Evolutionary conservation across 352 stramenopile genomes (phyloP).

Genomic region (Phytopythium chamaehyphon): DNA sequence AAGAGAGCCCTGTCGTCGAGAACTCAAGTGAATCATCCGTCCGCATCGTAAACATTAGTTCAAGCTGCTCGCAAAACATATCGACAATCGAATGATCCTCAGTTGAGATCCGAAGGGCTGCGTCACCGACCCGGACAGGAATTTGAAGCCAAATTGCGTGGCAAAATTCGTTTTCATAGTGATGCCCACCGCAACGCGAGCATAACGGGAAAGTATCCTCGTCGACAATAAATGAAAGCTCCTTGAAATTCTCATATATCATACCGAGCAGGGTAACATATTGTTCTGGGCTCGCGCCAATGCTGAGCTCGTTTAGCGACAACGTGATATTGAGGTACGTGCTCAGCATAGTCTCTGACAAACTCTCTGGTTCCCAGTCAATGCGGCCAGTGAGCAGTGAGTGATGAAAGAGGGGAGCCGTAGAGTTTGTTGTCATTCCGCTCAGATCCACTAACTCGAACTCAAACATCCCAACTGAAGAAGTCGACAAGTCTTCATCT

Average conservation of each 20-base stretch:
- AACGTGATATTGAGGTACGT: slow-evolving; percentile 66
- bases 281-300: slow-evolving; percentile 53
- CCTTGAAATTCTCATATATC: slow-evolving; percentile 87
- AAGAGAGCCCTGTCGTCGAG: slow-evolving; percentile 46
- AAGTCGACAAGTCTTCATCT: slow-evolving; percentile 55
- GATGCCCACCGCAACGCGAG: slow-evolving; percentile 51
- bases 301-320: slow-evolving; percentile 74
- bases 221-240: slow-evolving; percentile 64
- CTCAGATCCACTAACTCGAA: slow-evolving; percentile 85
- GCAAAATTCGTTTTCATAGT: slow-evolving; percentile 59
- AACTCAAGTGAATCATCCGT: slow-evolving; percentile 83
- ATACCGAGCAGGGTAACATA: slow-evolving; percentile 73
- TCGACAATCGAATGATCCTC: slow-evolving; percentile 54
- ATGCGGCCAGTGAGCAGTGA: slow-evolving; percentile 73
- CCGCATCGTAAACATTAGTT: slow-evolving; percentile 68
- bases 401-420: slow-evolving; percentile 71
- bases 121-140: slow-evolving; percentile 69
- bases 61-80: slow-evolving; percentile 78
- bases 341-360: slow-evolving; percentile 55
- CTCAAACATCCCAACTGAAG: slow-evolving; percentile 63
- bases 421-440: slow-evolving; percentile 49
- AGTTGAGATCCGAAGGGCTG: slow-evolving; percentile 65
- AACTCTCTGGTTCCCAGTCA: slow-evolving; percentile 65
- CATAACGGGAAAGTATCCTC: slow-evolving; percentile 82
- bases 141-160: slow-evolving; percentile 80